Percentiles rank a stretch among this genome's conserved stretches.
Evolutionary conservation across 371 early-diverging fungal species (phyloP).

Genomic region (Apophysomyces sp.): DNA sequence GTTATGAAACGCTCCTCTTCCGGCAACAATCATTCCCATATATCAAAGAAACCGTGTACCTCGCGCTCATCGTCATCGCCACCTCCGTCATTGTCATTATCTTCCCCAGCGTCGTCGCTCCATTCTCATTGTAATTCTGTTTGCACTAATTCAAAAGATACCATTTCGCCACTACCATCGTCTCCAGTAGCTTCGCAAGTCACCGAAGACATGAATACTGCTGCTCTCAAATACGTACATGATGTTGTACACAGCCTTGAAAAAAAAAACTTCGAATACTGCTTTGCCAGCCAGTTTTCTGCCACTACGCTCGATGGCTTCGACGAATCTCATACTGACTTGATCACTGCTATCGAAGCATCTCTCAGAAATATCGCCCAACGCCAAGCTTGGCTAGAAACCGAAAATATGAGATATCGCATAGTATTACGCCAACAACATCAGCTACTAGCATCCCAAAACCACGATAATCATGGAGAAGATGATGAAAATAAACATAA

Average conservation of each 20-base stretch:
- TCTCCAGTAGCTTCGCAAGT: conserved; percentile 5
- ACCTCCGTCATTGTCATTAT: conserved; percentile 4
- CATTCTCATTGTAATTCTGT: not conserved
- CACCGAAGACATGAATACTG: conserved; percentile 9
- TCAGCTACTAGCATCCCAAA: conserved; percentile 22
- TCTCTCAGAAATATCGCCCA: conserved; percentile 38
- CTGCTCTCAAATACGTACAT: conserved; percentile 21
- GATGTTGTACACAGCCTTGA: conserved; percentile 27
- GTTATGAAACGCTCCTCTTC: conserved; percentile 44
- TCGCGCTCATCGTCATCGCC: conserved; percentile 8
- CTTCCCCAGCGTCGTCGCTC: not conserved
- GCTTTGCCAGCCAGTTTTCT: conserved; percentile 12
- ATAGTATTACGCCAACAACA: conserved; percentile 44
- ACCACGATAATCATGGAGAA: not conserved
- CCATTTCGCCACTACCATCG: not conserved
- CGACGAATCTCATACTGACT: conserved; percentile 16
- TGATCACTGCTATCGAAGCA: conserved; percentile 20
- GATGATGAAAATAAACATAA: too few species aligned
- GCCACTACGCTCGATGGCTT: conserved; percentile 3
- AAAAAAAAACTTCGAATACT: conserved; percentile 28
- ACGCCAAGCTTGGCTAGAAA: conserved; percentile 37
- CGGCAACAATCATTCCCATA: conserved; percentile 20
- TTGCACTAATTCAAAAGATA: not conserved
- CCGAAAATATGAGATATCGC: conserved; percentile 36
- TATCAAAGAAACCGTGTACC: conserved; percentile 27